Percentiles rank a stretch among this genome's conserved stretches.
Evolutionary conservation across 805 yeast species (phyloP).

Genomic region (Candida hispaniensis): DNA sequence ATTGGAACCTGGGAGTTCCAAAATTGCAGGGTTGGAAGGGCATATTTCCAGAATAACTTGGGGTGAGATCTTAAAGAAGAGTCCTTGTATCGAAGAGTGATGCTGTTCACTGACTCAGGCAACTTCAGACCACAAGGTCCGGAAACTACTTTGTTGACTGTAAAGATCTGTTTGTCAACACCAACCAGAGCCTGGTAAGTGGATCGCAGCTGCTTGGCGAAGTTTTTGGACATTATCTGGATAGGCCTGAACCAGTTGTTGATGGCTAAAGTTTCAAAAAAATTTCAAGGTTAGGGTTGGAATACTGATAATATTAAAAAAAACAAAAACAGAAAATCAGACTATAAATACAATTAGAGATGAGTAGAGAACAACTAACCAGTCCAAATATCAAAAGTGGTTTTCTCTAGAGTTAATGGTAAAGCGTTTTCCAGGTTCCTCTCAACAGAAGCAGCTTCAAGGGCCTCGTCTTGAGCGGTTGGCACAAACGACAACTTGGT

Average conservation of each 20-base stretch:
- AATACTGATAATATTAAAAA: too few relatives aligned
- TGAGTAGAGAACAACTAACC: too few relatives aligned
- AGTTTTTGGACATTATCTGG: constrained; percentile 9
- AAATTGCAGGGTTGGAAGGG: constrained; percentile 15
- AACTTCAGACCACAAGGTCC: constrained; percentile 26
- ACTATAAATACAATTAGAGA: too few relatives aligned
- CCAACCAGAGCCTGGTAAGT: constrained; percentile 15
- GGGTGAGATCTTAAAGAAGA: constrained; percentile 18
- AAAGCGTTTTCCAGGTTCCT: constrained; percentile 12
- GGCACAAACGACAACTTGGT: constrained; percentile 15
- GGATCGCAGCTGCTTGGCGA: constrained; percentile 13
- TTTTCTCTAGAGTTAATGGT: constrained; percentile 11
- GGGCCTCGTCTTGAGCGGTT: constrained; percentile 13
- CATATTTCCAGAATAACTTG: constrained; percentile 14
- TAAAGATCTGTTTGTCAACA: constrained; percentile 20
- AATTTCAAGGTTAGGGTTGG: too few relatives aligned
- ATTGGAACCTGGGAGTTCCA: constrained; percentile 12
- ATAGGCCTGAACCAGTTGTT: too few relatives aligned
- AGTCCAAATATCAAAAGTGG: constrained; percentile 12
- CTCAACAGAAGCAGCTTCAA: constrained; percentile 14
- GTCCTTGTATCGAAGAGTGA: constrained; percentile 23
- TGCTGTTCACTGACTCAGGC: constrained; percentile 20
- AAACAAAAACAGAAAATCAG: too few relatives aligned
- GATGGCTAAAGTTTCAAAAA: too few relatives aligned
- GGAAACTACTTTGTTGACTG: constrained; percentile 23